phyloP scores from a whole-genome alignment of 352 stramenopile species.

The Phytophthora hybrid region DNA sequence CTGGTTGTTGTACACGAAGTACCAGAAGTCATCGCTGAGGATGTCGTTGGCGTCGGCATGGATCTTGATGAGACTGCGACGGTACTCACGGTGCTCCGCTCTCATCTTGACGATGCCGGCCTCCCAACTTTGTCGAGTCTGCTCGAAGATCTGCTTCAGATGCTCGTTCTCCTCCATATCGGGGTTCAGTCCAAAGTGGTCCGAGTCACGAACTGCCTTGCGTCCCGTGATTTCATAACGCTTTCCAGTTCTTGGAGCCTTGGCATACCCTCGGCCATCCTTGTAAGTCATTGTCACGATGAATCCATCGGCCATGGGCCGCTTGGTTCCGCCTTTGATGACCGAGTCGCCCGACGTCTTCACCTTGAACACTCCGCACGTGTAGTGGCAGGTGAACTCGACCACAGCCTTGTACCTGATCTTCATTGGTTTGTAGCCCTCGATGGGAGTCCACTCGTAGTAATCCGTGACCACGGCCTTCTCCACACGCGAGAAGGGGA shows the following conservation, averaged over 20 bases:
- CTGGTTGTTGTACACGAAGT: constrained; percentile 54
- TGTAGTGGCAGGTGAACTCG: constrained; percentile 51
- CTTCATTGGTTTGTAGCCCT: constrained; percentile 4
- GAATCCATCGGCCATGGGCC: constrained; percentile 51
- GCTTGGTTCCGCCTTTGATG: constrained; percentile 7
- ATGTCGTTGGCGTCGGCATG: constrained; percentile 32
- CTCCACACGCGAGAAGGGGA: constrained; percentile 44
- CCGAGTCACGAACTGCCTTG: constrained; percentile 13
- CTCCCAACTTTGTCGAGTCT: constrained; percentile 29
- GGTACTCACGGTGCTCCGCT: constrained; percentile 36
- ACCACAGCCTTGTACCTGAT: constrained; percentile 19
- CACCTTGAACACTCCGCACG: constrained; percentile 37
- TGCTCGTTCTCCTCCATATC: constrained; percentile 47
- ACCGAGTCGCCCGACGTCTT: constrained; percentile 7
- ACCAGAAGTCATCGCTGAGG: constrained; percentile 56
- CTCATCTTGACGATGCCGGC: constrained; percentile 26
- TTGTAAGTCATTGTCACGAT: constrained; percentile 42
- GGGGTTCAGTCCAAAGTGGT: constrained; percentile 41
- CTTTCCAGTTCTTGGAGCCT: constrained; percentile 38
- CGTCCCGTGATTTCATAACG: constrained; percentile 15
- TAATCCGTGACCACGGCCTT: constrained; percentile 26
- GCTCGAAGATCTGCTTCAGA: constrained; percentile 33
- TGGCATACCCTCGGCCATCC: constrained; percentile 43
- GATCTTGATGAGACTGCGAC: constrained; percentile 20
- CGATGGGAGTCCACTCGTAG: constrained; percentile 18